Evolutionary conservation across 2,329 filamentous ascomycete species (phyloP).

Genomic region (Neofusicoccum umdonicola): DNA sequence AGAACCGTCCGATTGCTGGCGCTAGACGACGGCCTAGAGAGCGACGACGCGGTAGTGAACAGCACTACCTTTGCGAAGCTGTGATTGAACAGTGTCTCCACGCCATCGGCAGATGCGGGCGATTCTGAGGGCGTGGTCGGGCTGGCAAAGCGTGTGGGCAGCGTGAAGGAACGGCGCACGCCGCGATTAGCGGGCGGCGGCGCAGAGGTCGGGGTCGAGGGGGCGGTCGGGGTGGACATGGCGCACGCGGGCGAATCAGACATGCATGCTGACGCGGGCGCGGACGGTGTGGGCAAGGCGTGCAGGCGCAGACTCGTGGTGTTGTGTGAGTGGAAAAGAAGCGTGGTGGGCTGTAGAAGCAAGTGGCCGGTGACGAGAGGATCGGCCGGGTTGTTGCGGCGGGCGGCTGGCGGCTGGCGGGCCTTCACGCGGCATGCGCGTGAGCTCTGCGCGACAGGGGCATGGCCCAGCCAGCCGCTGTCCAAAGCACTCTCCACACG

Average conservation of each 20-base stretch:
- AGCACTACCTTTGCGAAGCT: constrained; percentile 69
- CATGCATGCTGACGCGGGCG: constrained; percentile 24
- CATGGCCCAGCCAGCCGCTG: background rate
- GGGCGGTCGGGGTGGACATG: constrained; percentile 34
- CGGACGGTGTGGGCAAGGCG: background rate
- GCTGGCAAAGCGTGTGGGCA: constrained; percentile 41
- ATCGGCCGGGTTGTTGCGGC: constrained; percentile 4
- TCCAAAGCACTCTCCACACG: background rate
- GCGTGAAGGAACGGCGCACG: constrained; percentile 49
- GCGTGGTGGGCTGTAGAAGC: constrained; percentile 3
- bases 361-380: constrained; percentile 13
- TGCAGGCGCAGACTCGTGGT: constrained; percentile 13
- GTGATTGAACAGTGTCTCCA: constrained; percentile 74
- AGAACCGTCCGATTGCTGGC: constrained; percentile 27
- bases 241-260: constrained; percentile 23
- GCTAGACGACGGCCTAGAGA: constrained; percentile 36
- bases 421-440: constrained; percentile 14
- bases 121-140: constrained; percentile 27
- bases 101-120: constrained; percentile 40
- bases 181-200: constrained; percentile 23
- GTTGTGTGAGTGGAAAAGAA: background rate
- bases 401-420: constrained; percentile 10
- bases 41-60: constrained; percentile 48
- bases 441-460: constrained; percentile 9
- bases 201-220: constrained; percentile 29